These are phyloP conservation scores for Mortierella alpina DNA, from an alignment of 192 early-diverging fungal species.

Conservation along the genomic window DNA sequence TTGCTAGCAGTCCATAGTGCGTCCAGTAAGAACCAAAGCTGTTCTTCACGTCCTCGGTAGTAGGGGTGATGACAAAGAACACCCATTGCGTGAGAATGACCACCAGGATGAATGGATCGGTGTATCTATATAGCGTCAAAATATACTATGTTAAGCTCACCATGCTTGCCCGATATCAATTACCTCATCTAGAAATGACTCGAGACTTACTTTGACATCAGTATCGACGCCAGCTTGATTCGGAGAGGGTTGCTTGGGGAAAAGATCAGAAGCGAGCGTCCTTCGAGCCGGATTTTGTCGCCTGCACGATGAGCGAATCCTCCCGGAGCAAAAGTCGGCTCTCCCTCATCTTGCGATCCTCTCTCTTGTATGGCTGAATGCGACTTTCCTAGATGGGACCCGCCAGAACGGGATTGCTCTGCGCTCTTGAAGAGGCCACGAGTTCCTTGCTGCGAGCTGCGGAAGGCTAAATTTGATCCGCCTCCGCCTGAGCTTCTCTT, in stretches of 20 bases:
- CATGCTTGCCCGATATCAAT: not conserved
- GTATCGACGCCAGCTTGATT: constrained; percentile 40
- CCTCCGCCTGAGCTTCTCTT: constrained; percentile 30
- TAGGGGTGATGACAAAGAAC: constrained; percentile 55
- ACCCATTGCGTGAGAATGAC: constrained; percentile 60
- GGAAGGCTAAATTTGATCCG: constrained; percentile 21
- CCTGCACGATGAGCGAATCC: constrained; percentile 38
- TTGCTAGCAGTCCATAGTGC: constrained; percentile 52
- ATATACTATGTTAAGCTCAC: not conserved
- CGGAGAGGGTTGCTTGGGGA: constrained; percentile 42
- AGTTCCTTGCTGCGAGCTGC: constrained; percentile 12
- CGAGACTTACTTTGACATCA: constrained; percentile 53
- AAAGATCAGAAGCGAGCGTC: constrained; percentile 52
- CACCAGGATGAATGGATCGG: constrained; percentile 52
- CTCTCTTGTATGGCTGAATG: constrained; percentile 20
- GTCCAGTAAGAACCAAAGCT: constrained; percentile 57
- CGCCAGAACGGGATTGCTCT: constrained; percentile 18
- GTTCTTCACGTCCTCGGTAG: constrained; percentile 39
- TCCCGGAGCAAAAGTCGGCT: constrained; percentile 34
- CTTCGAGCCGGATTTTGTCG: constrained; percentile 50
- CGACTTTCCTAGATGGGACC: constrained; percentile 37
- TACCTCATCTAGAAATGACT: not conserved
- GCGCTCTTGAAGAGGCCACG: constrained; percentile 16
- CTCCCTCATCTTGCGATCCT: constrained; percentile 20
- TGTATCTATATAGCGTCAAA: constrained; percentile 21